phyloP scores from a whole-genome alignment of 768 basidiomycete species.

The Macrolepiota dolichaula region DNA sequence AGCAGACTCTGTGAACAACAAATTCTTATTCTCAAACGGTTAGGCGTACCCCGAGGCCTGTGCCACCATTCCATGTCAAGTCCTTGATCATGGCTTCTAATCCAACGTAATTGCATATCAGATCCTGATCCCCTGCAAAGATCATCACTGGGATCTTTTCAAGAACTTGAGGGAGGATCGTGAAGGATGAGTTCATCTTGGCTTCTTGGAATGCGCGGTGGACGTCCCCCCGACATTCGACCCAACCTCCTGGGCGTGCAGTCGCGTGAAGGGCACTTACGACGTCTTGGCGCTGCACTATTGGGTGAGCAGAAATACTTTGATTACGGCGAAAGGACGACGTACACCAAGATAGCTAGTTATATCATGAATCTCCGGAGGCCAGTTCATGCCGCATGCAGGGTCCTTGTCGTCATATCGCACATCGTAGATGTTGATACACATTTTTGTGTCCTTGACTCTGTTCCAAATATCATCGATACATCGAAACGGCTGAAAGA shows the following conservation, averaged over 20 bases:
- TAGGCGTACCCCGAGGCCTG: conserved; percentile 74
- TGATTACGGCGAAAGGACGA: conserved; percentile 10
- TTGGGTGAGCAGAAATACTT: conserved; percentile 7
- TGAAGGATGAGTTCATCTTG: conserved; percentile 65
- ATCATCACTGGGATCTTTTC: conserved; percentile 82
- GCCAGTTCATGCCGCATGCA: conserved; percentile 98
- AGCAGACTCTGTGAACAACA: not conserved
- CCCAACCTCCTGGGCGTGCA: conserved; percentile 76
- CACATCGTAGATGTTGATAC: conserved; percentile 94
- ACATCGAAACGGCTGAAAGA: not conserved
- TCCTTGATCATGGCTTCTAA: conserved; percentile 80
- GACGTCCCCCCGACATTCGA: conserved; percentile 77
- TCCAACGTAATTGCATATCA: conserved; percentile 96
- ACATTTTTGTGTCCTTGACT: conserved; percentile 65
- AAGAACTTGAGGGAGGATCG: conserved; percentile 74
- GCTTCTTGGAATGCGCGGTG: conserved; percentile 55
- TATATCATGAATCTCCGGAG: conserved; percentile 75
- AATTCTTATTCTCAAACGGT: not conserved
- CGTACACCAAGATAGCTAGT: conserved; percentile 79
- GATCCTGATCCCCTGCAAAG: conserved; percentile 93
- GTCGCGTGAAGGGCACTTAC: conserved; percentile 79
- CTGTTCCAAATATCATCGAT: conserved; percentile 32
- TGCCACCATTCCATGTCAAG: conserved; percentile 83
- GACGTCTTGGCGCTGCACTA: conserved; percentile 66
- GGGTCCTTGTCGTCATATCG: conserved; percentile 83